These are phyloP conservation scores for Mrakia blollopis DNA, from an alignment of 768 basidiomycete species.

Conservation along the genomic window DNA sequence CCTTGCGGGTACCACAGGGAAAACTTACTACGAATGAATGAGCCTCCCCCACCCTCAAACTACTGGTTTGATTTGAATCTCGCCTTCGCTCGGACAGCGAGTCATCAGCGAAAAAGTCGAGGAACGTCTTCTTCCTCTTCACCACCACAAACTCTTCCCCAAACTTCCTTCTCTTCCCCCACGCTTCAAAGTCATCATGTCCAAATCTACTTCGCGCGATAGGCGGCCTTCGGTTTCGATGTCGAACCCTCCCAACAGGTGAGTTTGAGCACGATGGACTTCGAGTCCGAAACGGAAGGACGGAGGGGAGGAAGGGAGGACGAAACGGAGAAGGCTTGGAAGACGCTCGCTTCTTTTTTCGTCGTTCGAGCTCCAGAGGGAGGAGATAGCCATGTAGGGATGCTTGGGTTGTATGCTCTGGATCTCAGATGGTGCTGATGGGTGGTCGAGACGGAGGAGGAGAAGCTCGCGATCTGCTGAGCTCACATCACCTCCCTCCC, in stretches of 20 bases:
- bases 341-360: neutral
- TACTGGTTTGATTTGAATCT: too few relatives aligned
- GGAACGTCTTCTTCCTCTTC: too few relatives aligned
- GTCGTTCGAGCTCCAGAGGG: too few relatives aligned
- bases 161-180: neutral
- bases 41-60: too few relatives aligned
- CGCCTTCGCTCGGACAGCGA: too few relatives aligned
- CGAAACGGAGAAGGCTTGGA: neutral
- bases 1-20: too few relatives aligned
- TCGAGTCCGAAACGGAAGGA: neutral
- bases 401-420: neutral
- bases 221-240: constrained; percentile 43
- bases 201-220: constrained; percentile 27
- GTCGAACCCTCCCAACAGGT: constrained; percentile 43
- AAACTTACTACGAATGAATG: too few relatives aligned
- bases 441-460: too few relatives aligned
- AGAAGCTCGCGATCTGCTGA: neutral
- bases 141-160: neutral
- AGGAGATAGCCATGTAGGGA: too few relatives aligned
- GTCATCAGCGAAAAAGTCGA: too few relatives aligned
- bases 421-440: neutral
- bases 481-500: constrained; percentile 1
- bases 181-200: neutral
- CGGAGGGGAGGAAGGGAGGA: too few relatives aligned
- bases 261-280: constrained; percentile 27